phyloP scores from a whole-genome alignment of 2,329 filamentous ascomycete species.

The Aspergillus ruber region DNA sequence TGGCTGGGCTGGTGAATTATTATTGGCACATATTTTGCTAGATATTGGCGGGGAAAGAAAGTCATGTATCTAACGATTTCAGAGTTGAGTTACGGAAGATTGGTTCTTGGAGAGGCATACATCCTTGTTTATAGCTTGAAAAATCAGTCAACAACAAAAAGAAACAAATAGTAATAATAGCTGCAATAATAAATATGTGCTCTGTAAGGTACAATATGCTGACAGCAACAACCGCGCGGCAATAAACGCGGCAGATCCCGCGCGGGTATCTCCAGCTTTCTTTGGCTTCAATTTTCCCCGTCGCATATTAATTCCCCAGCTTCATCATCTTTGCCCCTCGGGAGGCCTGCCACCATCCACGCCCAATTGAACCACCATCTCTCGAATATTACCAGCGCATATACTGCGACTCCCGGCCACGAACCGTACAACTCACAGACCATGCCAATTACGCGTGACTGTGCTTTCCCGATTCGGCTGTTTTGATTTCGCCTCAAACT shows the following conservation, averaged over 20 bases:
- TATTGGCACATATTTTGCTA: not conserved
- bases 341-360: not conserved
- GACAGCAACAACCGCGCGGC: not conserved
- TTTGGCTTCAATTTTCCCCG: not conserved
- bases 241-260: not conserved
- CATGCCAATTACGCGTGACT: slow-evolving; percentile 11
- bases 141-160: not conserved
- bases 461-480: slow-evolving; percentile 6
- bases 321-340: not conserved
- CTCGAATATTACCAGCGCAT: not conserved
- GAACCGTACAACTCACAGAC: slow-evolving; percentile 2
- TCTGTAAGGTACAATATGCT: not conserved
- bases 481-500: slow-evolving; percentile 6
- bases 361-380: not conserved
- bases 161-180: not conserved
- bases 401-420: slow-evolving; percentile 4
- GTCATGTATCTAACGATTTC: not conserved
- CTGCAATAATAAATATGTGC: not conserved
- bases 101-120: no score
- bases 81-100: not conserved
- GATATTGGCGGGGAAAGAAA: not conserved
- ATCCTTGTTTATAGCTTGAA: no score
- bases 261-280: not conserved
- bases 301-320: not conserved
- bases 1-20: slow-evolving; percentile 4